Percentiles rank a stretch among this genome's conserved stretches.
phyloP scores from a whole-genome alignment of 805 yeast species.

The Metschnikowia cerradonensis region DNA sequence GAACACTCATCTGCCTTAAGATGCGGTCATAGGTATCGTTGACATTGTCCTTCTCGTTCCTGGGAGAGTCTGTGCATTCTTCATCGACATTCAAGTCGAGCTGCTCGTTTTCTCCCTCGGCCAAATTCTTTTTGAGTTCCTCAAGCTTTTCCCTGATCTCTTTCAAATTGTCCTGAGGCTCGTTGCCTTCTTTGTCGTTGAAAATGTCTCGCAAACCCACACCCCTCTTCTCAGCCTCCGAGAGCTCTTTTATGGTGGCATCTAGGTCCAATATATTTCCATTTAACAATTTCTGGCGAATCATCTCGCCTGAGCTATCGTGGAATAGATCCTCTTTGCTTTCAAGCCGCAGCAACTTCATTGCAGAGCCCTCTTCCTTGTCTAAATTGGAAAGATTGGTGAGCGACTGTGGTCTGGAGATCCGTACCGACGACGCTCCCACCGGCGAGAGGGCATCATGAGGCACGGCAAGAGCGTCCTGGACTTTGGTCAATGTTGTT shows the following conservation, averaged over 20 bases:
- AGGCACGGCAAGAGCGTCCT: conserved; percentile 4
- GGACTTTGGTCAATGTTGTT: conserved; percentile 4
- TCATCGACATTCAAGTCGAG: not conserved
- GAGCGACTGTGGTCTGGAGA: conserved; percentile 16
- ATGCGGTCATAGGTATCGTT: conserved; percentile 1
- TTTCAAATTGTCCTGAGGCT: conserved; percentile 3
- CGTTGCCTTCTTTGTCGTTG: conserved; percentile 5
- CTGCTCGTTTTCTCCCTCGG: conserved; percentile 1
- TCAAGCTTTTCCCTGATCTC: conserved; percentile 10
- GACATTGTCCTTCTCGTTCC: not conserved
- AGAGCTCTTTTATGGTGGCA: conserved; percentile 29
- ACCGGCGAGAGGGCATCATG: conserved; percentile 7
- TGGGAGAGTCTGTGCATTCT: not conserved
- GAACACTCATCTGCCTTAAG: conserved; percentile 3
- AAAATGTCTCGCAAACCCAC: conserved; percentile 26
- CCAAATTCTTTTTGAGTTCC: conserved; percentile 4
- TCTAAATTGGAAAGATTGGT: conserved; percentile 33
- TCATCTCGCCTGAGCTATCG: conserved; percentile 34
- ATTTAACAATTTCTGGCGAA: conserved; percentile 29
- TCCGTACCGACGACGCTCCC: conserved; percentile 9
- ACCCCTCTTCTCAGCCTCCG: conserved; percentile 29
- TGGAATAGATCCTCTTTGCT: conserved; percentile 9
- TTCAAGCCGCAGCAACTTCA: conserved; percentile 30
- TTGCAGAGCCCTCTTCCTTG: conserved; percentile 40
- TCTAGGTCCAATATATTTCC: conserved; percentile 33